Evolutionary conservation across 495 filamentous ascomycete genomes (phyloP), one percentile per base, ranked within the genome.

Genomic region (Podospora australis): DNA sequence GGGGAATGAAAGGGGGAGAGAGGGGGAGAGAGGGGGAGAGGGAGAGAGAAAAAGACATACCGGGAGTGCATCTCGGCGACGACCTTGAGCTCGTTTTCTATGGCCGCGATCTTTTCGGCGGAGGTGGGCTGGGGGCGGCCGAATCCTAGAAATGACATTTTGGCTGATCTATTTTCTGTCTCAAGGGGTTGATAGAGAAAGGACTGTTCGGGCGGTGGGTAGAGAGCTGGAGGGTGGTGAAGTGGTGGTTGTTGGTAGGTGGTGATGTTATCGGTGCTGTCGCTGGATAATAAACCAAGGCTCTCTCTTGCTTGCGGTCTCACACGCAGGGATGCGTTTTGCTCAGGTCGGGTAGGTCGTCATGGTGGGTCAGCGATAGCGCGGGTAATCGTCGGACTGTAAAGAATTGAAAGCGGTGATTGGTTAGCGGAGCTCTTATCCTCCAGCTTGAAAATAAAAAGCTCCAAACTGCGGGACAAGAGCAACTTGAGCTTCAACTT

Each of bases 1-100:
- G n/a, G 22, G 30, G 24, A 32, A 20, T 17, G 19, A n/a, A 39
- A 38, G 30, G 39, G 40, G 24, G 6, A 3, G 6, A 43, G 10
- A 23, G 3, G 26, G 42, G 21, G 20, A n/a, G 23, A 35, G 6
- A 6, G 26, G 26, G 26, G 26, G 26, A 13, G 26, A 30, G 26
- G 26, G 26, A n/a, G 26, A 13, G 26, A 30, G 13, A 13, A 30
- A 30, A 20, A 20, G 17, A 42, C 65, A 45, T 78, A 96, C 90
- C 90, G 82, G 68, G 85, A 87, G 79, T 95, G 95, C 88, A 96
- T 95, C 67, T 96, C 88, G 34, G 89, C 85, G 29, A 96, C 76
- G 72, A 96, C 89, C 67, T 96, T 92, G 65, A 88, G 73, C 74
- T 99, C 92, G 49, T 85, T 86, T 72, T 97, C 89, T 50, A 94